These are phyloP conservation scores for Ramaria sp. DNA, from an alignment of 768 basidiomycete genomes.

Conservation along the genomic window DNA sequence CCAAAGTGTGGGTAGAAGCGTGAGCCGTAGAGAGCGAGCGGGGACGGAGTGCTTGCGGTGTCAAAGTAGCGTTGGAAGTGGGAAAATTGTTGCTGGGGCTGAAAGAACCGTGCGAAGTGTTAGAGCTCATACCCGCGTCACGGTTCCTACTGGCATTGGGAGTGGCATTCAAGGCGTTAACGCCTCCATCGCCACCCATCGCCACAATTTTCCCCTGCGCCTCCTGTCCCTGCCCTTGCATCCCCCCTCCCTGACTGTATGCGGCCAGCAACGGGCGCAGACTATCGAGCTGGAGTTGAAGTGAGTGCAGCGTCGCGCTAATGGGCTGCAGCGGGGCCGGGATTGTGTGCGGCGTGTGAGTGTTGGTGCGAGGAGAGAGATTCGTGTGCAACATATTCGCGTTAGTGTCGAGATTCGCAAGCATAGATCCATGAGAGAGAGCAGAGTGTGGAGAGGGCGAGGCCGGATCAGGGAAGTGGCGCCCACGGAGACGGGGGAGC, in stretches of 20 bases:
- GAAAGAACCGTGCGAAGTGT: too few species aligned
- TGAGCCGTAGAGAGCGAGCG: neutral
- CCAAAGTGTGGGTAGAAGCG: neutral
- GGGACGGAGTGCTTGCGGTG: neutral
- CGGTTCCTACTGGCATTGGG: too few species aligned
- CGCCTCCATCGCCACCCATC: too few species aligned
- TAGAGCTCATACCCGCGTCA: too few species aligned
- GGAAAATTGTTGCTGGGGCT: too few species aligned
- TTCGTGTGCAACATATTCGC: neutral
- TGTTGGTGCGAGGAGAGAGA: neutral
- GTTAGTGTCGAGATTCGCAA: neutral
- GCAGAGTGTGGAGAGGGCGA: neutral
- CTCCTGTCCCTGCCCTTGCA: too few species aligned
- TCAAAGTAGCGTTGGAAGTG: neutral
- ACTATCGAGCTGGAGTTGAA: constrained; percentile 2
- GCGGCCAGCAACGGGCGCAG: constrained; percentile 2
- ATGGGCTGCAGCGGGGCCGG: constrained; percentile 1
- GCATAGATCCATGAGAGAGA: neutral
- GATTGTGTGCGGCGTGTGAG: neutral
- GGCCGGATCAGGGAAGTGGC: neutral
- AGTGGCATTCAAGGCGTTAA: too few species aligned
- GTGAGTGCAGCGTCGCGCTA: neutral
- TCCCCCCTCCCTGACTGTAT: neutral
- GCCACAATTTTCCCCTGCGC: too few species aligned
- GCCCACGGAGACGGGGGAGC: too few species aligned